phyloP scores from a whole-genome alignment of 306 rosid genomes.

The Lathyrus tuberosus region DNA sequence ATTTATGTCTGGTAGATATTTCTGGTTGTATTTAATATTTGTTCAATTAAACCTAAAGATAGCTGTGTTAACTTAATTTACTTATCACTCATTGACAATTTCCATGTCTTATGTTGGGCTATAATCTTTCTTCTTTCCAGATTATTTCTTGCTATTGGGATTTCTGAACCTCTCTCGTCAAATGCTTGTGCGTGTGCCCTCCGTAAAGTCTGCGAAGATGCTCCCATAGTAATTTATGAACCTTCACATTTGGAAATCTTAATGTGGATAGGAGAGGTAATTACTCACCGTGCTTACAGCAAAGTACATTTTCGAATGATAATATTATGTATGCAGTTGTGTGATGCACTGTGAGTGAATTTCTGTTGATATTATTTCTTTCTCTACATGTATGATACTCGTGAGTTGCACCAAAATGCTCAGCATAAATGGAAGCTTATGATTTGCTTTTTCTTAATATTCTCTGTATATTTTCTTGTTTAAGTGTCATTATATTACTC shows the following conservation, averaged over 20 bases:
- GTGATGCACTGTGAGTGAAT: slow-evolving; percentile 23
- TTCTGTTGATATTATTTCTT: slow-evolving; percentile 26
- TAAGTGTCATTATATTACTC: too few relatives aligned
- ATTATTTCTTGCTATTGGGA: slow-evolving; percentile 87
- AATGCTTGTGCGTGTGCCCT: slow-evolving; percentile 87
- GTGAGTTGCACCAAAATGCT: slow-evolving; percentile 3
- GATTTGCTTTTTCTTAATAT: slow-evolving; percentile 16
- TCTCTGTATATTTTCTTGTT: too few relatives aligned
- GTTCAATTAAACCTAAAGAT: slow-evolving; percentile 33
- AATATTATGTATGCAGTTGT: slow-evolving; percentile 29
- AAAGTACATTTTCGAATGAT: slow-evolving; percentile 34
- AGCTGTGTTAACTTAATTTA: slow-evolving; percentile 22
- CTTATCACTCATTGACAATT: slow-evolving; percentile 38
- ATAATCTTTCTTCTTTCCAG: slow-evolving; percentile 60
- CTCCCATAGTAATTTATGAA: slow-evolving; percentile 76
- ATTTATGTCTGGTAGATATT: slow-evolving; percentile 28
- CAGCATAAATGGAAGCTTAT: slow-evolving; percentile 10
- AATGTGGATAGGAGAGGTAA: slow-evolving; percentile 99
- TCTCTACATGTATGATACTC: slow-evolving; percentile 5
- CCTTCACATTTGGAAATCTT: slow-evolving; percentile 90
- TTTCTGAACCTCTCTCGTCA: slow-evolving; percentile 79
- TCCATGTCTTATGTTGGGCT: slow-evolving; percentile 39
- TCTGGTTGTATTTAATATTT: slow-evolving; percentile 10
- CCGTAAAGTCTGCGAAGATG: slow-evolving; percentile 93
- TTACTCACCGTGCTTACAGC: slow-evolving; percentile 27